Evolutionary conservation across 1,139 yeast species (phyloP).

Genomic region (Diutina mesorugosa): DNA sequence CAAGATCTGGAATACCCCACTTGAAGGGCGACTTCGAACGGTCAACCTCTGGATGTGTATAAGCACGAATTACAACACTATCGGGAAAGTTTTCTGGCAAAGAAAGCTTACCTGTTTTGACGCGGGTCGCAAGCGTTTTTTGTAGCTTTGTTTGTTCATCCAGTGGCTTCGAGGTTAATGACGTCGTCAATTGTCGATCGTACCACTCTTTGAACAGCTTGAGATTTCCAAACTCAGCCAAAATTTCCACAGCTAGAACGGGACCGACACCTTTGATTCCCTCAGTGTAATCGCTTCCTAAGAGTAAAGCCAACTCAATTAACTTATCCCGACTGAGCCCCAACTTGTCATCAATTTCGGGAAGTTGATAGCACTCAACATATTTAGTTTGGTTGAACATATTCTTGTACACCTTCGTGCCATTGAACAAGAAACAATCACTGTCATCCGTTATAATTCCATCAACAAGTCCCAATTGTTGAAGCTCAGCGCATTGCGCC

Average conservation of each 20-base stretch:
- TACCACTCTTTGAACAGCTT: constrained; percentile 22
- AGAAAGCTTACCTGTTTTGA: constrained; percentile 48
- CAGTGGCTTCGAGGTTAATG: not conserved
- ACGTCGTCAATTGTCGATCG: not conserved
- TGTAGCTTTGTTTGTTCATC: constrained; percentile 10
- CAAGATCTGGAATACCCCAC: constrained; percentile 89
- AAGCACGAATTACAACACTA: constrained; percentile 55
- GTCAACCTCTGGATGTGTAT: constrained; percentile 72
- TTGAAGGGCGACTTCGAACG: constrained; percentile 60
- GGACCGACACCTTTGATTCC: constrained; percentile 92
- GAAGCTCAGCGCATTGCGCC: constrained; percentile 86
- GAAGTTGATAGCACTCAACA: constrained; percentile 70
- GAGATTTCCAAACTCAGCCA: constrained; percentile 64
- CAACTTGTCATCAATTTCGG: constrained; percentile 46
- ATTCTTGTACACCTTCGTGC: constrained; percentile 71
- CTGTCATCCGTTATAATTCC: constrained; percentile 97
- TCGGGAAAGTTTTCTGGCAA: constrained; percentile 64
- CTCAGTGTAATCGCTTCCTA: constrained; percentile 92
- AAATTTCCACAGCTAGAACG: constrained; percentile 81
- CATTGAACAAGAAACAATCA: constrained; percentile 93
- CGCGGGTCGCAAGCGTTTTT: constrained; percentile 39
- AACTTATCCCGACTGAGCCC: constrained; percentile 53
- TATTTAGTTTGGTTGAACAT: constrained; percentile 90
- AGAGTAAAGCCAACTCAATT: constrained; percentile 65
- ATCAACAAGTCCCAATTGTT: constrained; percentile 61